These are phyloP conservation scores for Thelephora terrestris DNA, from an alignment of 1,284 basidiomycete genomes.

Conservation along the genomic window DNA sequence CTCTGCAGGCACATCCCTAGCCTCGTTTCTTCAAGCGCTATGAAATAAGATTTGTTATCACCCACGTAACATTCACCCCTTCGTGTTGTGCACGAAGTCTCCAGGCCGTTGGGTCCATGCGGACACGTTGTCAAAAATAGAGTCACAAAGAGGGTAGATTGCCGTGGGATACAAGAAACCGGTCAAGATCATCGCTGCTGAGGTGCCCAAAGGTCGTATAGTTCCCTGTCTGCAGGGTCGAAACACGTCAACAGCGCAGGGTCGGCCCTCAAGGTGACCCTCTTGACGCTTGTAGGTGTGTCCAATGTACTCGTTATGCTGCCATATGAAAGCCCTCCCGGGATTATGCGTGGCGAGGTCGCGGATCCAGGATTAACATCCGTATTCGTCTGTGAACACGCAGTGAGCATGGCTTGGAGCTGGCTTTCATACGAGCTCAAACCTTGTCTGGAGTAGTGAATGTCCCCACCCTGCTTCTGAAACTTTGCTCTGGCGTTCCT, in stretches of 20 bases:
- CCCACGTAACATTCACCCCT: background rate
- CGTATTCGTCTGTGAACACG: constrained; percentile 18
- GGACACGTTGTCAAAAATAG: no score
- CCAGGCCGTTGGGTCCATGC: no score
- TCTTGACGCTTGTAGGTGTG: constrained; percentile 13
- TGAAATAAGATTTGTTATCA: constrained; percentile 10
- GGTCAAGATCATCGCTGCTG: constrained; percentile 18
- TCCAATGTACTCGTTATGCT: constrained; percentile 7
- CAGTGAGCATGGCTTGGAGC: constrained; percentile 95
- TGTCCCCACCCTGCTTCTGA: no score
- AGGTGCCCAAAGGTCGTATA: constrained; percentile 67
- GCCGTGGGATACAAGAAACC: background rate
- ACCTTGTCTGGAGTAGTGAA: no score
- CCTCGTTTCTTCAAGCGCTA: constrained; percentile 43
- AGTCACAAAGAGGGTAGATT: no score
- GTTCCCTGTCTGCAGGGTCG: constrained; percentile 57
- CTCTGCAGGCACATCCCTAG: constrained; percentile 24
- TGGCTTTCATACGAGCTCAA: constrained; percentile 25
- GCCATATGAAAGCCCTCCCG: no score
- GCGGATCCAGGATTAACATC: no score
- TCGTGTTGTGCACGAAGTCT: background rate
- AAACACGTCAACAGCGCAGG: constrained; percentile 59
- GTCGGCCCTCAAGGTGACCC: constrained; percentile 35
- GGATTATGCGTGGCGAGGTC: no score
- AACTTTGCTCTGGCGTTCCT: no score